These are phyloP conservation scores for Suillus cothurnatus DNA, from an alignment of 768 basidiomycete genomes.

Conservation along the genomic window DNA sequence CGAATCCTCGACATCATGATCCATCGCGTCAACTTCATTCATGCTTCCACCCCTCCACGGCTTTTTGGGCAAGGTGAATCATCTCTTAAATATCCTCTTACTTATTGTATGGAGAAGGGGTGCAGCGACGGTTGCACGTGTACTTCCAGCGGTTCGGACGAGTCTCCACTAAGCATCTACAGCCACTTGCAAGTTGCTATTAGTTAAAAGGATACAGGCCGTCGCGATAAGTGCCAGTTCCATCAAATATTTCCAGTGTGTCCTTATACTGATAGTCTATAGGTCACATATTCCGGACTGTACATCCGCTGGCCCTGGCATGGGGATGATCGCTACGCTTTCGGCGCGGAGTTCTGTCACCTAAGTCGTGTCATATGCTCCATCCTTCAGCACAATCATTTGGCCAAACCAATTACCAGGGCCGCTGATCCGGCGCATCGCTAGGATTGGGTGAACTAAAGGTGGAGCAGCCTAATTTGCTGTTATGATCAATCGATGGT, in stretches of 20 bases:
- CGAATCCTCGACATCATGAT: not conserved
- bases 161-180: not conserved
- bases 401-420: not conserved
- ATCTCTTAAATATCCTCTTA: not conserved
- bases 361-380: not conserved
- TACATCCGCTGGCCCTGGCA: not conserved
- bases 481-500: not conserved
- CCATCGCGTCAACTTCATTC: not conserved
- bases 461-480: not conserved
- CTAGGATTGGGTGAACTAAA: not conserved
- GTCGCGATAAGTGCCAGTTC: not conserved
- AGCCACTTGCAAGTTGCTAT: not conserved
- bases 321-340: not conserved
- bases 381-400: not conserved
- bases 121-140: not conserved
- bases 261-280: not conserved
- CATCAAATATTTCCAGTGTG: not conserved
- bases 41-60: not conserved
- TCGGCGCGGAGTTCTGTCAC: not conserved
- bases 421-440: not conserved
- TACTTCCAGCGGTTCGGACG: not conserved
- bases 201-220: not conserved
- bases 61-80: not conserved
- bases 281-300: not conserved
- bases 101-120: not conserved